Evolutionary conservation across 305 asterid genomes (phyloP), one percentile per base, ranked within the genome.

Genomic region (Fraxinus dipetala): DNA sequence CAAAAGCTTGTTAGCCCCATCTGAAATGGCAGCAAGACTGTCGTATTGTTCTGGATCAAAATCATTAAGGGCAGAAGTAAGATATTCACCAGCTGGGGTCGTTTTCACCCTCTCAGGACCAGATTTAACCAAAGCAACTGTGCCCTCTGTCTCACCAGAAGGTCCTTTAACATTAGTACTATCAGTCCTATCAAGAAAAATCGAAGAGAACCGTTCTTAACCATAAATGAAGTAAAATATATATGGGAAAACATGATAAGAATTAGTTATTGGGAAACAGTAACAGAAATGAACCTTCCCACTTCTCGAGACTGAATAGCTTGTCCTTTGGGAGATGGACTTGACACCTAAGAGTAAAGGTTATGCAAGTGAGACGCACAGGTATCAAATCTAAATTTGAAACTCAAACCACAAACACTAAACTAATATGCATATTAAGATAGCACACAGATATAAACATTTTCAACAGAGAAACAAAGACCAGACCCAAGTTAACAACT

Each of bases 21-120:
- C 99, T 74, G 98, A 91, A 85, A 96, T 90, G 70, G 99, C 98
- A 87, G 99, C 99, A 82, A 93, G 95, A 86, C 97, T 89, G 86
- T 96, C 98, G 84, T 90, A 91, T 87, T 95, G 99, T 78, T 95
- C 98, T 40, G 98, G 99, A 90, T 95, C 98, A 86, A 96, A 95
- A 78, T 95, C 98, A 84, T 89, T 92, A 78, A 96, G 89, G 70
- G 99, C 98, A 74, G 98, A 89, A 72, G 99, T 96, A 79, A 96
- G 98, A 88, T 96, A 96, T 87, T 96, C 99, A 78, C 98, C 99
- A 74, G 98, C 99, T 54, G 98, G 99, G 78, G 98, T 96, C 79
- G 91, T 88, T 91, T 95, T 96, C 80, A 88, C 89, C 85, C 86
- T 91, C 84, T 93, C 98, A 80, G 82, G 78, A 76, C 92, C 89